Percentiles rank a stretch among this genome's conserved stretches.
Conservation (phyloP, 139 green algal genomes). For the Tetraselmis striata region DNA sequence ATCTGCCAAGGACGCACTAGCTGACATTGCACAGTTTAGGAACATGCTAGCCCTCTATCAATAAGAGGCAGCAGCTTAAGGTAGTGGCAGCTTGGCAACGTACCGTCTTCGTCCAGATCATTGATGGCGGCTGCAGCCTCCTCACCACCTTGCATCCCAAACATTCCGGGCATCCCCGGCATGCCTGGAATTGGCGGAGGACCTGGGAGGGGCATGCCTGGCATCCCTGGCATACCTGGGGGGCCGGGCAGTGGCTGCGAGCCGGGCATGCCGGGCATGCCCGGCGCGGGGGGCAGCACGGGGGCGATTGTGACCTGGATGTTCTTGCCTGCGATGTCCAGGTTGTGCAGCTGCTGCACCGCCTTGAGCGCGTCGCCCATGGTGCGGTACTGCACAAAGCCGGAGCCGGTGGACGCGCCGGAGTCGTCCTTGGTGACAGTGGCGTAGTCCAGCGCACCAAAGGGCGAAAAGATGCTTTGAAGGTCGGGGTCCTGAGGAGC, state of each 20-base stretch:
- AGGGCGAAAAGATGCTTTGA: constrained; percentile 74
- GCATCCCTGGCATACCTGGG: background rate
- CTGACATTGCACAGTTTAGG: too few species aligned
- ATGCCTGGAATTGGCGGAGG: too few species aligned
- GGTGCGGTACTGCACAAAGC: constrained; percentile 49
- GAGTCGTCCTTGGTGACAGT: constrained; percentile 49
- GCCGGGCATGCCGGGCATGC: background rate
- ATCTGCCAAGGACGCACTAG: too few species aligned
- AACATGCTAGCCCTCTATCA: too few species aligned
- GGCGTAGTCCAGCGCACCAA: constrained; percentile 71
- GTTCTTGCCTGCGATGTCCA: constrained; percentile 47
- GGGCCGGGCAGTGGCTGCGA: background rate
- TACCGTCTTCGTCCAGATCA: too few species aligned
- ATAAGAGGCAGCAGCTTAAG: too few species aligned
- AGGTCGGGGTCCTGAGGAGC: constrained; percentile 68
- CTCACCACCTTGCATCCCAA: too few species aligned
- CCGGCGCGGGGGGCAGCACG: constrained; percentile 9
- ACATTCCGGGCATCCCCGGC: too few species aligned
- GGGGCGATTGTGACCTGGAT: constrained; percentile 36
- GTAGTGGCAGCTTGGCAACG: too few species aligned
- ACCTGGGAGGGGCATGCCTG: background rate
- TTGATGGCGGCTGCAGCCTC: too few species aligned
- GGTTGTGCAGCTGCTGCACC: constrained; percentile 57
- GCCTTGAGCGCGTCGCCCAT: constrained; percentile 49
- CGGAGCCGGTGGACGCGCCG: constrained; percentile 48